Evolutionary conservation across 257 asterid species (phyloP).

Genomic region (Solanum acaule): DNA sequence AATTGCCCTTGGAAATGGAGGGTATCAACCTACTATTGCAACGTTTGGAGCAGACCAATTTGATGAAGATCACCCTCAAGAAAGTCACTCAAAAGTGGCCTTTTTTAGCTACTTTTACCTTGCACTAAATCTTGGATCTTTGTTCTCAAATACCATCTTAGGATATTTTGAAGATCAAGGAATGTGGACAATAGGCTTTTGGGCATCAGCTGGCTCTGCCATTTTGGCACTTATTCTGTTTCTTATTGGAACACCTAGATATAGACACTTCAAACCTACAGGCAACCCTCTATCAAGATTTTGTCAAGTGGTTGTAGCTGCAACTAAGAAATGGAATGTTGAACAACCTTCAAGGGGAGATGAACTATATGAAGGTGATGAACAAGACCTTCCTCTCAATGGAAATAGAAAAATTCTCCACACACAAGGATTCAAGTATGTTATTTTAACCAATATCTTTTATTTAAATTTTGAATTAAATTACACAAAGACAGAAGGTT

Average conservation of each 20-base stretch:
- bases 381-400: conserved; percentile 31
- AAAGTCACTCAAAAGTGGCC: conserved; percentile 72
- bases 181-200: conserved; percentile 71
- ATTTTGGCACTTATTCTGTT: conserved; percentile 45
- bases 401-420: conserved; percentile 67
- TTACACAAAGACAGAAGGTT: too few relatives aligned
- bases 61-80: conserved; percentile 64
- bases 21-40: conserved; percentile 85
- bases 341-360: conserved; percentile 29
- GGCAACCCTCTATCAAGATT: conserved; percentile 81
- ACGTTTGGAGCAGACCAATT: conserved; percentile 95
- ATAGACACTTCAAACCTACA: conserved; percentile 53
- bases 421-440: conserved; percentile 65
- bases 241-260: conserved; percentile 56
- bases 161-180: conserved; percentile 81
- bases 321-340: conserved; percentile 53
- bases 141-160: conserved; percentile 68
- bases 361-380: conserved; percentile 44
- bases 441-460: neutral
- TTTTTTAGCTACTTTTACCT: conserved; percentile 87
- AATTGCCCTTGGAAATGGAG: conserved; percentile 88
- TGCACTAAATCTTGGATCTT: conserved; percentile 78
- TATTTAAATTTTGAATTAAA: too few relatives aligned
- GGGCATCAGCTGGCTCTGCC: conserved; percentile 86
- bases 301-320: conserved; percentile 64